phyloP scores from a whole-genome alignment of 495 filamentous ascomycete genomes.

The Penicillium chermesinum region DNA sequence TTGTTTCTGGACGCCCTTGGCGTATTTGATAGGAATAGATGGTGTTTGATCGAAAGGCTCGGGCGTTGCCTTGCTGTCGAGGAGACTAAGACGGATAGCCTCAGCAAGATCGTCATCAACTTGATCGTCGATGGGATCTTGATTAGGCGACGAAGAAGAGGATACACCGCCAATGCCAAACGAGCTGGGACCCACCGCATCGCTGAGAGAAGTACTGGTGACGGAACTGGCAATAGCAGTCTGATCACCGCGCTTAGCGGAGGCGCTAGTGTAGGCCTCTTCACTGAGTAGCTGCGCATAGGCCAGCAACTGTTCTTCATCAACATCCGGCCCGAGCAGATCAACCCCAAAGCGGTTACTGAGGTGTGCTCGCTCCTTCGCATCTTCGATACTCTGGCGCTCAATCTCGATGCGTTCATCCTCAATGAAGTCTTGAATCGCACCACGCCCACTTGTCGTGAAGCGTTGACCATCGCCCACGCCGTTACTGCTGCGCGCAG shows the following conservation, averaged over 20 bases:
- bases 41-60: constrained; percentile 24
- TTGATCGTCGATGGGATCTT: constrained; percentile 46
- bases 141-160: constrained; percentile 36
- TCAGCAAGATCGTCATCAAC: constrained; percentile 73
- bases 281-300: constrained; percentile 87
- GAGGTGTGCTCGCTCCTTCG: constrained; percentile 59
- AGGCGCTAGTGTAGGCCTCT: constrained; percentile 62
- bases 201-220: constrained; percentile 38
- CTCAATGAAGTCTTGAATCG: constrained; percentile 71
- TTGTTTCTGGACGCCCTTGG: constrained; percentile 28
- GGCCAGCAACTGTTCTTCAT: constrained; percentile 80
- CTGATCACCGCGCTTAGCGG: constrained; percentile 49
- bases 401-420: constrained; percentile 76
- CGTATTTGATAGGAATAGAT: constrained; percentile 52
- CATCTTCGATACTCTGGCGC: constrained; percentile 60
- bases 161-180: constrained; percentile 45
- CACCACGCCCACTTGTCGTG: constrained; percentile 55
- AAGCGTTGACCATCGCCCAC: constrained; percentile 49
- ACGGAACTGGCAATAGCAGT: constrained; percentile 43
- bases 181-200: constrained; percentile 42
- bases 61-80: constrained; percentile 41
- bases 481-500: constrained; percentile 55
- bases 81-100: constrained; percentile 72
- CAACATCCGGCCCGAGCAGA: constrained; percentile 63
- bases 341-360: constrained; percentile 78